A percentile compares a stretch with the other conserved stretches of the same genome.
phyloP scores from a whole-genome alignment of 106 monocot species.

The Allium cepa region DNA sequence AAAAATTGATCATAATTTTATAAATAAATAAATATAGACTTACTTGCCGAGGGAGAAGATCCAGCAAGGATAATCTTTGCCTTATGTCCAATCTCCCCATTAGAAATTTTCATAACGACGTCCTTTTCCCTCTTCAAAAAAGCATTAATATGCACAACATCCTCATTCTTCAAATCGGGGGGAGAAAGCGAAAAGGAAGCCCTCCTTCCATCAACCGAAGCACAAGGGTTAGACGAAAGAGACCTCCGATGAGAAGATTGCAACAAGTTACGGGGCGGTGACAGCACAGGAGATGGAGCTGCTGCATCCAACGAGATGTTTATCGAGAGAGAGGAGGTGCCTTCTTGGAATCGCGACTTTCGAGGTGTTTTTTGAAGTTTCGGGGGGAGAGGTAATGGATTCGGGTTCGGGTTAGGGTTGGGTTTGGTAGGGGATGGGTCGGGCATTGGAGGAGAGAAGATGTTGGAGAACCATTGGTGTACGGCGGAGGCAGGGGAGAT shows the following conservation, averaged over 20 bases:
- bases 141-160: constrained; percentile 18
- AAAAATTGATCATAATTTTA: too few species aligned
- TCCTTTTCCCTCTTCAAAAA: constrained; percentile 27
- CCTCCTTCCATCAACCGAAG: not conserved
- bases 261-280: constrained; percentile 26
- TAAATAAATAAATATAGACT: not conserved
- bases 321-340: not conserved
- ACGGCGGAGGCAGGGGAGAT: not conserved
- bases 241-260: constrained; percentile 26
- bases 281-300: not conserved
- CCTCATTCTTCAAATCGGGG: not conserved
- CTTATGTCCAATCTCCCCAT: constrained; percentile 13
- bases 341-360: constrained; percentile 20
- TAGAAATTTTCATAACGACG: constrained; percentile 14
- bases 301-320: not conserved
- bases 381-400: not conserved
- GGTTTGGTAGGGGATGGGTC: not conserved
- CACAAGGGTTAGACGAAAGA: constrained; percentile 23
- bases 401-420: constrained; percentile 3
- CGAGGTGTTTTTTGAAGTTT: constrained; percentile 9
- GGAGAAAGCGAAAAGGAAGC: not conserved
- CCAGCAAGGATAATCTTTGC: constrained; percentile 36
- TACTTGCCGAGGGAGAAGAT: constrained; percentile 22
- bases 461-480: not conserved
- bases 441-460: not conserved